Evolutionary conservation across 2,329 filamentous ascomycete species (phyloP), one percentile per base, ranked within the genome.

Genomic region (Amauroascus verrucosus): DNA sequence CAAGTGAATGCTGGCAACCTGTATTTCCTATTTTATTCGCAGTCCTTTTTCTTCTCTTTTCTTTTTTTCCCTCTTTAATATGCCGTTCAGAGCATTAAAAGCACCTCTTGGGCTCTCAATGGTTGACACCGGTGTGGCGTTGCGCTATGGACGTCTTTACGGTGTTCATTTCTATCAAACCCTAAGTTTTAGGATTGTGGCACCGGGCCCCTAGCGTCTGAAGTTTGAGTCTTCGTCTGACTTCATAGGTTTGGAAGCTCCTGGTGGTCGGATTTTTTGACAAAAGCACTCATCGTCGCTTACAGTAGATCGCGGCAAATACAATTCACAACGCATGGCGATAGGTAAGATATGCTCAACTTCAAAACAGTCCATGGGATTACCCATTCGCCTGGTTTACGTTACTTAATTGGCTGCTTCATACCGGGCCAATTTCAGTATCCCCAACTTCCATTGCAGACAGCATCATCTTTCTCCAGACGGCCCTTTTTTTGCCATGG

Each of bases 161-260:
- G 18, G 6, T 18, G 8, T 7, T 11, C 24, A 18, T 43, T 32
- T 50, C 16, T 43, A 32, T 14, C 26, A 8, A 5, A 16, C 9
- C 3, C 26, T 43, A 13, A 8, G 48, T 41, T 20, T 50, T 26
- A 41, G n/a, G 40, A 18, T 13, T 37, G 30, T 48, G 30, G 30
- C 18, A 37, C 32, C 11, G 26, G 45, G 5, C 5, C 26, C 9
- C 37, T 13, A 32, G 22, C n/a, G 24, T 32, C 18, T 32, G 37
- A 43, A 24, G 24, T 35, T 33, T 32, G 37, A 41, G 35, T 22
- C 48, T 48, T 48, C 30, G 18, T 50, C 48, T 50, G 48, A 50
- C 37, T 41, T 8, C 18, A 32, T 49, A 30, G 33, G 47, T 49
- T 49, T 49, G 32, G 35, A 35, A 41, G 16, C 20, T 7, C 28